phyloP scores from a whole-genome alignment of 192 early-diverging fungal species.

The Geosiphon pyriformis region DNA sequence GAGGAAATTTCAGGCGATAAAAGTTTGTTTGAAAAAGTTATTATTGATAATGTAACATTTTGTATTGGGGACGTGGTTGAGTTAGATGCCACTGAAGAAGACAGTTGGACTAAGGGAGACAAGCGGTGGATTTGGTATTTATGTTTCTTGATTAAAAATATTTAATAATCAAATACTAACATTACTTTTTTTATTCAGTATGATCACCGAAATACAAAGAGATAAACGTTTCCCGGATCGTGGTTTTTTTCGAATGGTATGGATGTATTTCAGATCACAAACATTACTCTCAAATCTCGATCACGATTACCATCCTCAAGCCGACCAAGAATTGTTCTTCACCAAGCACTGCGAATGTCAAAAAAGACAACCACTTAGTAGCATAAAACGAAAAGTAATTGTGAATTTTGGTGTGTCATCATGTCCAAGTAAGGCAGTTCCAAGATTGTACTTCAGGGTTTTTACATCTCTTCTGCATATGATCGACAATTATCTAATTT shows the following conservation, averaged over 20 bases:
- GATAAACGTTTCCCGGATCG: too few relatives aligned
- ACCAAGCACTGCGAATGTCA: constrained; percentile 13
- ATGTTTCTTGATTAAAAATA: too few relatives aligned
- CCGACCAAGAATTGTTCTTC: constrained; percentile 16
- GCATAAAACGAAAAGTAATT: constrained; percentile 7
- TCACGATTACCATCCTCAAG: not conserved
- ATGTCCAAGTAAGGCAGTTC: constrained; percentile 1
- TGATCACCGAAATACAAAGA: not conserved
- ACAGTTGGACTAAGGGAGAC: not conserved
- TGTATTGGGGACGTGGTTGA: not conserved
- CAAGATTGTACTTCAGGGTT: not conserved
- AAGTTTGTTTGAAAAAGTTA: too few relatives aligned
- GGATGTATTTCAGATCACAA: constrained; percentile 12
- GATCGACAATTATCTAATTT: not conserved
- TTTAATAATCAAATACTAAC: too few relatives aligned
- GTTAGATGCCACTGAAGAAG: not conserved
- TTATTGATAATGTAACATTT: too few relatives aligned
- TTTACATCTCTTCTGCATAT: not conserved
- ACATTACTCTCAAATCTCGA: constrained; percentile 9
- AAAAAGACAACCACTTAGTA: not conserved
- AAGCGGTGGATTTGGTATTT: not conserved
- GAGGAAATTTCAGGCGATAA: too few relatives aligned
- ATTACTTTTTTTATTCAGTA: not conserved
- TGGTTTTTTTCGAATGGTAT: constrained; percentile 3
- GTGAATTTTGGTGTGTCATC: constrained; percentile 1